phyloP scores from a whole-genome alignment of 257 asterid genomes.

The Dorcoceras hygrometricum region DNA sequence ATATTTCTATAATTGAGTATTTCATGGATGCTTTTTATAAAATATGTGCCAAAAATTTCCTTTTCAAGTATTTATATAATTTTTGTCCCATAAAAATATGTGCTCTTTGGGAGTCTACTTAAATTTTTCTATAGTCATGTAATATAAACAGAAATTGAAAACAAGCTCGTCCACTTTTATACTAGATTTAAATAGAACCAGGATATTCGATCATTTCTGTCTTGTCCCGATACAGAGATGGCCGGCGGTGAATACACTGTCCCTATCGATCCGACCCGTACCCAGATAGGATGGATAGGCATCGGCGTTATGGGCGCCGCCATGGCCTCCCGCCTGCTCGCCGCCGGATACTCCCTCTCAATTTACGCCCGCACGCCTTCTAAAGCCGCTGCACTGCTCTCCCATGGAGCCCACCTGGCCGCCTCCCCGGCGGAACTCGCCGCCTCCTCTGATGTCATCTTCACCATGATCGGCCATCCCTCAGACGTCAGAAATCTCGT shows the following conservation, averaged over 20 bases:
- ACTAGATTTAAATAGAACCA: no score
- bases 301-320: slow-evolving; percentile 93
- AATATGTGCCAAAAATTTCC: no score
- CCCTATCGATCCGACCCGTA: slow-evolving; percentile 46
- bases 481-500: slow-evolving; percentile 71
- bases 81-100: no score
- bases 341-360: slow-evolving; percentile 70
- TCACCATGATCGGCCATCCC: slow-evolving; percentile 90
- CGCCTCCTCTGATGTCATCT: slow-evolving; percentile 43
- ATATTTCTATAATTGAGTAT: no score
- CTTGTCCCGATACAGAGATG: slow-evolving; percentile 21
- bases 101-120: no score
- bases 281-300: slow-evolving; percentile 87
- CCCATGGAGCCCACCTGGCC: slow-evolving; percentile 67
- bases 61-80: no score
- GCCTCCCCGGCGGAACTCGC: slow-evolving; percentile 54
- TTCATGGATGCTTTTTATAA: no score
- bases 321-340: slow-evolving; percentile 78
- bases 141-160: no score
- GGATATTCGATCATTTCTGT: no score
- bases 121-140: no score
- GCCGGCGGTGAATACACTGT: slow-evolving; percentile 34
- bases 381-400: slow-evolving; percentile 47
- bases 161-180: no score
- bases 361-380: slow-evolving; percentile 72